phyloP scores from a whole-genome alignment of 73 alveolate species.

The Paramecium octaurelia region DNA sequence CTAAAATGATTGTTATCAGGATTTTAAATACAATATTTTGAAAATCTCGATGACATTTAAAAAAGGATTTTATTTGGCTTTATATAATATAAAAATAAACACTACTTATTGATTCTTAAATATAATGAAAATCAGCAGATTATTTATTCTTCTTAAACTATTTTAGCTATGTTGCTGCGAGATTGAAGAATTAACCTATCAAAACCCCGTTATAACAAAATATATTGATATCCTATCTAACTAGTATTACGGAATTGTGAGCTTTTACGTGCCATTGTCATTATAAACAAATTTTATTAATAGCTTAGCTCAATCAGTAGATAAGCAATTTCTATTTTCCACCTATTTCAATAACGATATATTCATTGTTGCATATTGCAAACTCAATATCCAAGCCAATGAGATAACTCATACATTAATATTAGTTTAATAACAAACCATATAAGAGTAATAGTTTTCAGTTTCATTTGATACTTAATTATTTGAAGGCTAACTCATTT shows the following conservation, averaged over 20 bases:
- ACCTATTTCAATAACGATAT: not conserved
- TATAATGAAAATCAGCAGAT: not conserved
- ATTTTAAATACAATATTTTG: not conserved
- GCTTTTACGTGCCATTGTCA: not conserved
- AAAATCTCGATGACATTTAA: not conserved
- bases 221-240: not conserved
- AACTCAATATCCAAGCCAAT: not conserved
- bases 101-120: not conserved
- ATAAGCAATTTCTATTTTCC: not conserved
- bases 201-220: not conserved
- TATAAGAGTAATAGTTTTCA: not conserved
- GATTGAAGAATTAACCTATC: not conserved
- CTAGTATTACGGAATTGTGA: not conserved
- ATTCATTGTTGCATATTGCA: not conserved
- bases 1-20: not conserved
- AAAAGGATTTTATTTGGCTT: not conserved
- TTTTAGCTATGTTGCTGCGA: not conserved
- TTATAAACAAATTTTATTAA: not conserved
- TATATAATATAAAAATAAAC: not conserved
- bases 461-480: not conserved
- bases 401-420: not conserved
- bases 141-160: not conserved
- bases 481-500: not conserved
- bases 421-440: not conserved
- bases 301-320: not conserved